A percentile compares a stretch with the other conserved stretches of the same genome.
phyloP scores from a whole-genome alignment of 2,329 filamentous ascomycete genomes.

The Berkeleyomyces rouxiae region DNA sequence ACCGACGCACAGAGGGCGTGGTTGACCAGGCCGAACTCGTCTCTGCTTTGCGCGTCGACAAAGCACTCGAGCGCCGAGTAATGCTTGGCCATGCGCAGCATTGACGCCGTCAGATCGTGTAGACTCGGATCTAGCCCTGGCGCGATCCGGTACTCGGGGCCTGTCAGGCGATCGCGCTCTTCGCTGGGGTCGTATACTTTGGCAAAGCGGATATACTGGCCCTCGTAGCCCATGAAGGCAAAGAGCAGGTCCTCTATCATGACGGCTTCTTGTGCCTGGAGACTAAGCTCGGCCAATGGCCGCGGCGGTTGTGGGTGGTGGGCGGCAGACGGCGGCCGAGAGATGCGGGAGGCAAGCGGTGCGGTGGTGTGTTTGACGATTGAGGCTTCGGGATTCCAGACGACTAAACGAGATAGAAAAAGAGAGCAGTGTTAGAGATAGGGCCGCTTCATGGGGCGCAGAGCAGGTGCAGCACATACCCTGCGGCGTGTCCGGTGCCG shows the following conservation, averaged over 20 bases:
- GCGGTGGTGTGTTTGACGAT: conserved; percentile 50
- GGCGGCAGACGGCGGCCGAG: conserved; percentile 51
- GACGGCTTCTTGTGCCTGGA: conserved; percentile 70
- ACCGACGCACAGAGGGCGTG: conserved; percentile 94
- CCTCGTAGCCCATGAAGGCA: conserved; percentile 96
- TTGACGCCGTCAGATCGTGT: conserved; percentile 69
- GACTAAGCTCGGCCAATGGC: conserved; percentile 53
- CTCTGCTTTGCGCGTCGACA: conserved; percentile 81
- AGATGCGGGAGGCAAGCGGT: conserved; percentile 52
- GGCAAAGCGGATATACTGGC: conserved; percentile 84
- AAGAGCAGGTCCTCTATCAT: conserved; percentile 84
- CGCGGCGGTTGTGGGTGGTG: conserved; percentile 51
- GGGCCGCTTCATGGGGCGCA: too few species aligned
- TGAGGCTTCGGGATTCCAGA: conserved; percentile 68
- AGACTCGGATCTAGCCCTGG: conserved; percentile 80
- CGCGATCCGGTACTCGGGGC: conserved; percentile 63
- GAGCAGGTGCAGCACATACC: conserved; percentile 23
- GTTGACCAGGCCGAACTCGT: conserved; percentile 87
- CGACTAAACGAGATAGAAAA: conserved; percentile 20
- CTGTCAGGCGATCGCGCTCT: conserved; percentile 73
- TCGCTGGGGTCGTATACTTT: conserved; percentile 67
- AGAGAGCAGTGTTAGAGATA: background rate
- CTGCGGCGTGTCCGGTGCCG: conserved; percentile 31
- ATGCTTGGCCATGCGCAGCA: conserved; percentile 88
- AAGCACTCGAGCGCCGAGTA: conserved; percentile 85